These are phyloP conservation scores for Orbilia brochopaga DNA, from an alignment of 2,329 filamentous ascomycete genomes.

Conservation along the genomic window DNA sequence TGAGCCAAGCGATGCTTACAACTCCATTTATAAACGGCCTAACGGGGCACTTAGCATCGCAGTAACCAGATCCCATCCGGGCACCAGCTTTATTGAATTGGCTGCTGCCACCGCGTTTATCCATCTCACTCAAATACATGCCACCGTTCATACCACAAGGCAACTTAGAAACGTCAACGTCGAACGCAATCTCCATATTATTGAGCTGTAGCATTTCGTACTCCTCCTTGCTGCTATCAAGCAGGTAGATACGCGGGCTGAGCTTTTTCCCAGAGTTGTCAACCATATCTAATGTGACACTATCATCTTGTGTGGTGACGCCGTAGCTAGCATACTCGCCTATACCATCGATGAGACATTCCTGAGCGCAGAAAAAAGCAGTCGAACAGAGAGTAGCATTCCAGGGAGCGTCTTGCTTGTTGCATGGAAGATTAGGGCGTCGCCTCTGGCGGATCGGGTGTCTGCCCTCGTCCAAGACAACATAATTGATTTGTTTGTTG, in stretches of 20 bases:
- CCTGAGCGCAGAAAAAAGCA: slow-evolving; percentile 62
- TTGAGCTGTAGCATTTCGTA: slow-evolving; percentile 61
- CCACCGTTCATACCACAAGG: slow-evolving; percentile 60
- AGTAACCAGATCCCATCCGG: slow-evolving; percentile 58
- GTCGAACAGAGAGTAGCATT: slow-evolving; percentile 63
- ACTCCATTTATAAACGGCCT: slow-evolving; percentile 57
- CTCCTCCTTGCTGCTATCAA: slow-evolving; percentile 59
- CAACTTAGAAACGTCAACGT: slow-evolving; percentile 60
- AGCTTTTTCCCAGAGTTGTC: slow-evolving; percentile 54
- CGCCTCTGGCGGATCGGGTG: slow-evolving; percentile 61
- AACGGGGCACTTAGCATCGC: slow-evolving; percentile 58
- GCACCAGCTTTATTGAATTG: slow-evolving; percentile 57
- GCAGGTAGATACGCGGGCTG: slow-evolving; percentile 60
- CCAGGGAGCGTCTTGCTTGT: slow-evolving; percentile 56
- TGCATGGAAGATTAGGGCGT: slow-evolving; percentile 57
- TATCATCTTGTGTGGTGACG: slow-evolving; percentile 58
- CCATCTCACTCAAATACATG: slow-evolving; percentile 59
- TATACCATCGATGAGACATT: slow-evolving; percentile 65
- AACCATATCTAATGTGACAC: slow-evolving; percentile 57
- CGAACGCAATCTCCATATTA: slow-evolving; percentile 60
- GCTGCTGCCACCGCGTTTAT: slow-evolving; percentile 56
- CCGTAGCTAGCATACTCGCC: slow-evolving; percentile 63
- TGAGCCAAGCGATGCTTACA: too few species aligned
- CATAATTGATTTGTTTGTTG: slow-evolving; percentile 60
- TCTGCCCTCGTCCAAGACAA: slow-evolving; percentile 63